Base-by-base conservation (phyloP, 106 monocot genomes). In the Vanilla planifolia region DNA sequence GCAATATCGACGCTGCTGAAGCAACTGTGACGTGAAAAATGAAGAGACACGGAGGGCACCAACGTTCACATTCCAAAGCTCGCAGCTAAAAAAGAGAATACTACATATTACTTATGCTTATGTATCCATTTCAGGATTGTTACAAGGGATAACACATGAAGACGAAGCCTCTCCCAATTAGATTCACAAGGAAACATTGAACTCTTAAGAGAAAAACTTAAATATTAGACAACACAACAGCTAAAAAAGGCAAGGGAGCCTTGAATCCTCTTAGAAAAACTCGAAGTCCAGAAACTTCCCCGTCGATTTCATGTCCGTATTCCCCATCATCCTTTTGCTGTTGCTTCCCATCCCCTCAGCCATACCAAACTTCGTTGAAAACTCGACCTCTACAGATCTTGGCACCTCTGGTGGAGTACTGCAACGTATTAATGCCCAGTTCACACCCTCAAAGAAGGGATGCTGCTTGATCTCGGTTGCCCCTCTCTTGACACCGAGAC, bases 401-500 rank as follows among this genome's bases (percentile, higher is more conserved):
- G 68, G 68, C 15, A 68, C 46, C 47, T 58, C 68, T 16, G 68
- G 68, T 25, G 68, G 68, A 4, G 68, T 68, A 35, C 68, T 68
- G 47, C 68, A 68, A 20, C 68, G 27, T 33, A 68, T 68, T 33
- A 68, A 32, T 2, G 59, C 68, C 68, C 58, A 68, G 16, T 68
- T 68, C 34, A 68, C 68, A 6, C 59, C 68, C 20, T 68, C 58
- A 23, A 68, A 68, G 59, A 68, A 68, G 0, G 68, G 68, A 34
- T 68, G 68, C 37, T 68, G 68, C 55, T 68, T 68, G 29, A 68
- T 68, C 68, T 68, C 68, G 5, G 68, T 68, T 0, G 68, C 68
- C 8, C 68, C 68, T 30, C 68, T 68, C 68, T 68, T 68, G 22
- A 68, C 58, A 23, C 68, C 68, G 15, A 68, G 26, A 44, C 68